Conservation (phyloP, 2,329 filamentous ascomycete species). For the Achaetomium macrosporum region DNA sequence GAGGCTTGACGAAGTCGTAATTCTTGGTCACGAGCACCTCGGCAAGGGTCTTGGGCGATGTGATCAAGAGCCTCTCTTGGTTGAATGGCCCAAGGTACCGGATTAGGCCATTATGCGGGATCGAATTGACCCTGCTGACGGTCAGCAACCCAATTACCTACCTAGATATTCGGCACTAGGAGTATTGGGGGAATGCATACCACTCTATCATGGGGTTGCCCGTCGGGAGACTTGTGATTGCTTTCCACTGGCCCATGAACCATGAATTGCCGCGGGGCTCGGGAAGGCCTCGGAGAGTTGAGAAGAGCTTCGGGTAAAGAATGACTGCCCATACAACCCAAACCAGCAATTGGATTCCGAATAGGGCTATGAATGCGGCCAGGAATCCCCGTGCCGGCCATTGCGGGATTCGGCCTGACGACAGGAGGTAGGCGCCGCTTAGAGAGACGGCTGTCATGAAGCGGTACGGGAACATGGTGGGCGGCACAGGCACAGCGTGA, state of each 20-base stretch:
- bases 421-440: conserved; percentile 29
- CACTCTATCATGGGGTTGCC: conserved; percentile 44
- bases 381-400: conserved; percentile 32
- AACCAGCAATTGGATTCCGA: conserved; percentile 30
- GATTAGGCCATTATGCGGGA: conserved; percentile 64
- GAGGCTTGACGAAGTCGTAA: conserved; percentile 65
- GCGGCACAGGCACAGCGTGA: neutral
- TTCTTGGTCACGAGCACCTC: conserved; percentile 64
- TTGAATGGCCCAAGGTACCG: conserved; percentile 60
- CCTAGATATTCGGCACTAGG: neutral
- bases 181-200: conserved; percentile 28
- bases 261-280: conserved; percentile 39
- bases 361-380: conserved; percentile 32
- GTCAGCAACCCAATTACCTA: too few relatives aligned
- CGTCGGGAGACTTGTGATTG: conserved; percentile 35
- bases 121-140: conserved; percentile 48
- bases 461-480: conserved; percentile 26
- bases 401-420: conserved; percentile 23
- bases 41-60: conserved; percentile 57
- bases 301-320: conserved; percentile 45
- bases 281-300: conserved; percentile 44
- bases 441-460: conserved; percentile 27
- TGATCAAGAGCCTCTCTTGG: conserved; percentile 55
- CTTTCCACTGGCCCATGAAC: conserved; percentile 43
- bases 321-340: conserved; percentile 40